Evolutionary conservation across 2,329 filamentous ascomycete genomes (phyloP).

Genomic region (Nannizzia gypsea): DNA sequence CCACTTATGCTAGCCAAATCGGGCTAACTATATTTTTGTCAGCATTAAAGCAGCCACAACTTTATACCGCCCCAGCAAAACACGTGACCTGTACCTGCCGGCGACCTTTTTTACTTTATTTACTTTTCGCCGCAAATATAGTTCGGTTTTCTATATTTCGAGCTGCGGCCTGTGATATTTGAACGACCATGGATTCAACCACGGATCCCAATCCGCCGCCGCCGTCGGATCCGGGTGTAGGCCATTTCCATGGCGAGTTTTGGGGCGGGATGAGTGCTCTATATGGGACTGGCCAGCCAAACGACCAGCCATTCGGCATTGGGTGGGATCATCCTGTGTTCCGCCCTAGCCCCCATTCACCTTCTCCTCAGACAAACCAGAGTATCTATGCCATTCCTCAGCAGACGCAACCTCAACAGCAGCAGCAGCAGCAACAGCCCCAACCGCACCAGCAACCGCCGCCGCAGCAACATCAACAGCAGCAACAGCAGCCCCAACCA

Average conservation of each 20-base stretch:
- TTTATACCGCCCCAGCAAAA: neutral
- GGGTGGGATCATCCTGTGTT: slow-evolving; percentile 30
- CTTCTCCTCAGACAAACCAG: slow-evolving; percentile 18
- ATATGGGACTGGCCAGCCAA: slow-evolving; percentile 19
- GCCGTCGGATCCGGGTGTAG: slow-evolving; percentile 18
- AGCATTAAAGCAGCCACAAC: slow-evolving; percentile 1
- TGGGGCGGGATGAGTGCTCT: slow-evolving; percentile 28
- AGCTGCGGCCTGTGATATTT: neutral
- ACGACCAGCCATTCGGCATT: slow-evolving; percentile 24
- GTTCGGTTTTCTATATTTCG: neutral
- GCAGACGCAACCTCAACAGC: slow-evolving; percentile 9
- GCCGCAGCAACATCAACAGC: slow-evolving; percentile 3
- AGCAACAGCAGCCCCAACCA: slow-evolving; percentile 13
- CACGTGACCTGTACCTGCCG: slow-evolving; percentile 5
- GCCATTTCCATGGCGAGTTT: slow-evolving; percentile 24
- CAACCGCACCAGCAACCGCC: slow-evolving; percentile 15
- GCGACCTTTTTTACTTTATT: neutral
- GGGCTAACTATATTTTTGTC: neutral
- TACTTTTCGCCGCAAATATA: neutral
- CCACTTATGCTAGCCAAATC: slow-evolving; percentile 1
- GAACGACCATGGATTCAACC: slow-evolving; percentile 23
- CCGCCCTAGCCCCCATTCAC: slow-evolving; percentile 20
- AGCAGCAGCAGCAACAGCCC: slow-evolving; percentile 9
- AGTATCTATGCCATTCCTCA: slow-evolving; percentile 18
- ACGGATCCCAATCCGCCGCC: slow-evolving; percentile 20